These are phyloP conservation scores for Phenoliferia sp. DNA, from an alignment of 1,284 basidiomycete species.

Conservation along the genomic window DNA sequence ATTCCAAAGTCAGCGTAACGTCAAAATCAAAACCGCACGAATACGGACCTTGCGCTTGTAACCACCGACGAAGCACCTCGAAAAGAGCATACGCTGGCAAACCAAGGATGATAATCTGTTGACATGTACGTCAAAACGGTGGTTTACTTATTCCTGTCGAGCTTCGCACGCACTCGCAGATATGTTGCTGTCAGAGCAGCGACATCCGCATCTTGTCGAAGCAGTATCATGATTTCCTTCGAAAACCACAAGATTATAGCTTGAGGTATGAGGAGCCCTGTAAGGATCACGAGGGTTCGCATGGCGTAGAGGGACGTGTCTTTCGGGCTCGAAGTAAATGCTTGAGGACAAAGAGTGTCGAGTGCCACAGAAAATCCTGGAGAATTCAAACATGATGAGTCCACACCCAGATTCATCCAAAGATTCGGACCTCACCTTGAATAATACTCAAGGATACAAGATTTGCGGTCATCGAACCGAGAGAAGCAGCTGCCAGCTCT, in stretches of 20 bases:
- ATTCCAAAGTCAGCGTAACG: conserved; percentile 12
- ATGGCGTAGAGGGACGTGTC: conserved; percentile 31
- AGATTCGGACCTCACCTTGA: conserved; percentile 17
- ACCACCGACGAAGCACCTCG: conserved; percentile 60
- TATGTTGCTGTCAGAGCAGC: background rate
- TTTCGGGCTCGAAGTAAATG: conserved; percentile 29
- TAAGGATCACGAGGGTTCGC: conserved; percentile 3
- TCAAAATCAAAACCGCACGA: conserved; percentile 30
- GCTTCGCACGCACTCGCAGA: background rate
- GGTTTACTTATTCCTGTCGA: conserved; percentile 52
- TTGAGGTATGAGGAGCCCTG: conserved; percentile 31
- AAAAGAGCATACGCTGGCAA: conserved; percentile 73
- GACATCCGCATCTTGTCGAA: conserved; percentile 83
- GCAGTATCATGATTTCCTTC: conserved; percentile 56
- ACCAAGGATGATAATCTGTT: conserved; percentile 70
- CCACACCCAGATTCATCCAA: background rate
- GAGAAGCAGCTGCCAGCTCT: conserved; percentile 32
- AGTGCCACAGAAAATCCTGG: conserved; percentile 18
- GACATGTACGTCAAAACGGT: conserved; percentile 55
- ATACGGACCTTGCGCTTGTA: conserved; percentile 68
- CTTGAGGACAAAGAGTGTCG: conserved; percentile 37
- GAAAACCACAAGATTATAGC: conserved; percentile 28
- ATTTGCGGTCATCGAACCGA: conserved; percentile 34
- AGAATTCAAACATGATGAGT: background rate
- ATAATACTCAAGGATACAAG: conserved; percentile 27